Evolutionary conservation across 441 rosid species (phyloP), one percentile per base, ranked within the genome.

Genomic region (Capsella rubella): DNA sequence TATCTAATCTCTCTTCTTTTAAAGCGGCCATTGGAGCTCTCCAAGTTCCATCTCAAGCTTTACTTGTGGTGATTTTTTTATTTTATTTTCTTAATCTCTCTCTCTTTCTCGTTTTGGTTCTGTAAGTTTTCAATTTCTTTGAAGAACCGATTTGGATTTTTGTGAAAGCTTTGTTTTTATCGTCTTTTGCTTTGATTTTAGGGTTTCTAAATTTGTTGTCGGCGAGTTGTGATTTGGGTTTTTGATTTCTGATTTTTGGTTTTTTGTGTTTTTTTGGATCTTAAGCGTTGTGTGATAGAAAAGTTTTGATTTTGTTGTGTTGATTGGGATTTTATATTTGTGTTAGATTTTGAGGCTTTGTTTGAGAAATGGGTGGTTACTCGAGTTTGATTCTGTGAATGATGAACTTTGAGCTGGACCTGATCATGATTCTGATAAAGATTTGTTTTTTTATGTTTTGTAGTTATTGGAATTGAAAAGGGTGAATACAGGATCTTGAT

Each of bases 11-110:
- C 71, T 47, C 51, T 43, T n/a, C 10, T 27, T 50, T 70, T 14
- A 47, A 59, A 70, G 60, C 80, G 72, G 69, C 59, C 77, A 71
- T 58, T 71, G 72, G 67, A 57, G 58, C 2, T 71, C 51, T 58
- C 50, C 5, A 64, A 51, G 63, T 58, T 65, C 68, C 62, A 50
- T 42, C 39, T 56, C 1, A 40, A 56, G 64, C 74, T 52, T 54
- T 13, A 15, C 5, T 57, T 65, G 8, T 51, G 68, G 76, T 71
- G 18, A 51, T 37, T 53, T 40, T 53, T 40, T 13, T 1, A 27
- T 11, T 34, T 34, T 21, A 21, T 21, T 32, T 34, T 34, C 32
- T 34, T 32, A 32, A 34, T 51, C 56, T 51, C 34, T 51, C 46
- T 62, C 34, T 63, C 13, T 29, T 5, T 16, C 18, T 34, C 15